Base-by-base conservation (phyloP, 179 eudicot genomes). In the Carnegiea gigantea region DNA sequence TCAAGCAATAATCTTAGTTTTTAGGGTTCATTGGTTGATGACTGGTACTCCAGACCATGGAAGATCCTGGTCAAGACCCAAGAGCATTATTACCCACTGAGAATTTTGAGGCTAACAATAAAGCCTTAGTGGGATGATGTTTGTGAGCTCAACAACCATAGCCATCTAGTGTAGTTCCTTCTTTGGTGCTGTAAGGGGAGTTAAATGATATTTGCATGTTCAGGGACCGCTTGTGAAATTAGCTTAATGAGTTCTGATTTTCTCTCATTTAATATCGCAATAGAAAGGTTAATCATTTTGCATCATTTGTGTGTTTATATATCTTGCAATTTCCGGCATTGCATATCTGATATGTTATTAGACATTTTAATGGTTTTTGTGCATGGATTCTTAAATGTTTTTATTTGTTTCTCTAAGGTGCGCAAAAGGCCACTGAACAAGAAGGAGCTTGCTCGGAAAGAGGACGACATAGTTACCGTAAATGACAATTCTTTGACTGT, bases 351-450 rank as follows among this genome's bases (percentile, higher is more conserved):
- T 15, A 1, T 30, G 48, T 40, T 51, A 43, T 51, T 15, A 57
- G 21, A 43, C 20, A 48, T 23, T 70, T 21, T 38, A 53, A 49
- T n/a, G 10, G 18, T 54, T 77, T 40, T 28, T 9, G 18, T 18
- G 40, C 18, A 44, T 51, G 49, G 46, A 38, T 70, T 78, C 12
- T n/a, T 82, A 64, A 80, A 23, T 28, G 33, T 68, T 44, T 73
- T n/a, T 43, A 59, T 8, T 36, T 78, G 60, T 62, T 82, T 71
- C 49, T 79, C 43, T 74, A 83, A 95, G 98, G 98, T 95, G 78
- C 98, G 98, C 59, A 95, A 95, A 88, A 89, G 98, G 80, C 98
- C 98, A 70, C 77, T 95, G 76, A 95, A 95, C 83, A 95, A 92
- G 86, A 93, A 93, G 87, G 98, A 93, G 90, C 70, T 83, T 84